Evolutionary conservation across 2,329 filamentous ascomycete species (phyloP), one percentile per base, ranked within the genome.

Genomic region (Trichoderma koningiopsis): DNA sequence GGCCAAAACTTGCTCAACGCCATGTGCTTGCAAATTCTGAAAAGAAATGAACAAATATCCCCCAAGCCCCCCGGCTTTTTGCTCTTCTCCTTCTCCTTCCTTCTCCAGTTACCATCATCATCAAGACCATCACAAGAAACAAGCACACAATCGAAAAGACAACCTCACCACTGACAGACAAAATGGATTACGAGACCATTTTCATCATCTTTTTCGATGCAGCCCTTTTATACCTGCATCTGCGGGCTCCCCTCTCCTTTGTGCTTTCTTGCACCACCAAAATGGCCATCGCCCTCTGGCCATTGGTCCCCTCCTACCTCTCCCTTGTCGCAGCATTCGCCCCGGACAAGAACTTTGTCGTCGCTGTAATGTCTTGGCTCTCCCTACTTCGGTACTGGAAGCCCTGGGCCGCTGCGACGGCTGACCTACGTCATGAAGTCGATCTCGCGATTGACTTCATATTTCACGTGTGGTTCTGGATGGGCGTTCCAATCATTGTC

Each of bases 401-500:
- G 57, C 65, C 64, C 13, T 70, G 69, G 69, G 31, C 49, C 11
- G 43, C 57, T 8, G 33, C 53, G 57, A 70, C 57, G 7, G 60
- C 59, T 57, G 56, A 37, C 65, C 69, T 67, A 58, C 64, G 57
- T 55, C 22, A 49, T 10, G 69, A 68, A 24, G 56, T 68, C 40
- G 35, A 62, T 43, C 53, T 70, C 47, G 53, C 65, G 53, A 37
- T 70, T 24, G 69, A 63, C 52, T 31, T 40, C 43, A 16, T 52
- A 37, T 67, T 69, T 40, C 62, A 31, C 67, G 40, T 47, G 57
- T 70, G 69, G 69, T 57, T 70, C 27, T 43, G 60, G 64, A 40
- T 61, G 55, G 66, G 53, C 40, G 49, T 55, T 13, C 69, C 67
- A 27, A 40, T 70, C 43, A 35, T 70, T 57, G 40, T 70, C 35